Evolutionary conservation across 1,284 basidiomycete species (phyloP).

Genomic region (Tilletia caries): DNA sequence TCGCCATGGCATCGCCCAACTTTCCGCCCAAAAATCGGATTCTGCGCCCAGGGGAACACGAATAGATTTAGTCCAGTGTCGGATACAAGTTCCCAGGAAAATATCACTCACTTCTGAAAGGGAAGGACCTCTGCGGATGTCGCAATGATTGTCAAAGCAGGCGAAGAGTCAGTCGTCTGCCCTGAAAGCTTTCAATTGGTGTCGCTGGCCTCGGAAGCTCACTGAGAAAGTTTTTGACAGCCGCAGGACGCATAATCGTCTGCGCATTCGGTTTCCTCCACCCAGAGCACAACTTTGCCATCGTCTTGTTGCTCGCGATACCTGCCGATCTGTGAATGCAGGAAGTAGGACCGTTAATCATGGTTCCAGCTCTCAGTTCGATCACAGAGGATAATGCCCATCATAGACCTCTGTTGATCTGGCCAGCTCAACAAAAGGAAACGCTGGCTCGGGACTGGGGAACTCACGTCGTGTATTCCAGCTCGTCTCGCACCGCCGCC

Average conservation of each 20-base stretch:
- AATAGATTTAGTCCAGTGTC: conserved; percentile 54
- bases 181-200: too few relatives aligned
- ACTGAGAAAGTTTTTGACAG: conserved; percentile 36
- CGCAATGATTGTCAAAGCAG: too few relatives aligned
- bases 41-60: conserved; percentile 77
- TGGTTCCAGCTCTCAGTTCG: too few relatives aligned
- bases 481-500: conserved; percentile 65
- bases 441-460: neutral
- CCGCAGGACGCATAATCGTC: conserved; percentile 40
- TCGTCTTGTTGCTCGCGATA: conserved; percentile 85
- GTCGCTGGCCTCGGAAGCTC: too few relatives aligned
- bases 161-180: too few relatives aligned
- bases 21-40: conserved; percentile 95
- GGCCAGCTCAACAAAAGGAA: too few relatives aligned
- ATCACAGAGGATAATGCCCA: too few relatives aligned
- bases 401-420: too few relatives aligned
- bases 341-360: neutral
- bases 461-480: conserved; percentile 78
- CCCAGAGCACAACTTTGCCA: conserved; percentile 71
- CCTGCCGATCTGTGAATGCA: conserved; percentile 68
- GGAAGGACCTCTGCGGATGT: conserved; percentile 25
- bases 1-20: conserved; percentile 79
- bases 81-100: neutral
- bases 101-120: conserved; percentile 23
- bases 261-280: conserved; percentile 47